Percentiles rank a stretch among this genome's conserved stretches.
Conservation (phyloP, 2,329 filamentous ascomycete species). For the Talaromyces sp. region DNA sequence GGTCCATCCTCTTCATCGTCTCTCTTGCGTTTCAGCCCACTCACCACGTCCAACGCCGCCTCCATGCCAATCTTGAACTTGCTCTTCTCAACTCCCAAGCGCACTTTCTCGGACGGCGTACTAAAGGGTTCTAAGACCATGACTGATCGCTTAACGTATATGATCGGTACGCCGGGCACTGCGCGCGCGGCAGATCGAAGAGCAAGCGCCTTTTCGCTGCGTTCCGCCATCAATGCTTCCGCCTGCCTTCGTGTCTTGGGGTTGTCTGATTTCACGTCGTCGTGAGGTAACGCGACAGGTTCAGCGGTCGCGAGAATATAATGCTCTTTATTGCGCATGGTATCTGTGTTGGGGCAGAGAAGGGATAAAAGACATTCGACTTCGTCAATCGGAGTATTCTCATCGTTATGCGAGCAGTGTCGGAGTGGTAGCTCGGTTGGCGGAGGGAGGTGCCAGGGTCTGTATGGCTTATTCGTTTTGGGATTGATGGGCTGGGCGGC, state of each 20-base stretch:
- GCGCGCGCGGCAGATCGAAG: constrained; percentile 40
- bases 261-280: constrained; percentile 13
- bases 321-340: constrained; percentile 48
- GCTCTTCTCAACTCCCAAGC: constrained; percentile 44
- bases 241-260: constrained; percentile 34
- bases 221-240: constrained; percentile 30
- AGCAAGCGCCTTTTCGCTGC: constrained; percentile 29
- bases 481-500: constrained; percentile 37
- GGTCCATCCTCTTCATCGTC: constrained; percentile 25
- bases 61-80: constrained; percentile 46
- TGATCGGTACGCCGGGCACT: constrained; percentile 48
- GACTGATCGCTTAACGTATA: constrained; percentile 51
- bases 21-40: constrained; percentile 34
- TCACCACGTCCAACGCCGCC: constrained; percentile 24
- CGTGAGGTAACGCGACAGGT: constrained; percentile 23
- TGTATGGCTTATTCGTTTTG: constrained; percentile 37
- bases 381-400: constrained; percentile 43
- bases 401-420: constrained; percentile 46
- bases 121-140: constrained; percentile 51
- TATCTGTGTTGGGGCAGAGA: constrained; percentile 36
- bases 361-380: constrained; percentile 44
- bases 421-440: constrained; percentile 45
- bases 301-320: constrained; percentile 47
- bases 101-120: constrained; percentile 39
- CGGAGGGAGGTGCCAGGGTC: constrained; percentile 44